These are phyloP conservation scores for Knufia petricola DNA, from an alignment of 2,329 filamentous ascomycete species.

Conservation along the genomic window DNA sequence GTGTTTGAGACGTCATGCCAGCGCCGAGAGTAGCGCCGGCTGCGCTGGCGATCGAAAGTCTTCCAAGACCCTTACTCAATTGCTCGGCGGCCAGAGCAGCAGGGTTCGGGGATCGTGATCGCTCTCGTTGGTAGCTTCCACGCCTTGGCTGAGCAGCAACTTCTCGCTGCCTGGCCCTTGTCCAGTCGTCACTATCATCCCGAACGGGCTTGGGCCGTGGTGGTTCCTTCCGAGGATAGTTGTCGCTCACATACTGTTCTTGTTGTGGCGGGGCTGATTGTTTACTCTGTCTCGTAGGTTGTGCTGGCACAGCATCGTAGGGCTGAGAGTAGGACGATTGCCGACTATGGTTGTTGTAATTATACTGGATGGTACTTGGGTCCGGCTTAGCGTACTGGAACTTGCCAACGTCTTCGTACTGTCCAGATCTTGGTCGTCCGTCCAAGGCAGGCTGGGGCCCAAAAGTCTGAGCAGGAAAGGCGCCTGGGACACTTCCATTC, in stretches of 20 bases:
- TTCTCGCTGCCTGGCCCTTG: constrained; percentile 24
- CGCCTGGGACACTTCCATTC: constrained; percentile 5
- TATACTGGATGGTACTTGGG: constrained; percentile 28
- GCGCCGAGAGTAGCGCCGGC: constrained; percentile 29
- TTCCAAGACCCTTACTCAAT: constrained; percentile 20
- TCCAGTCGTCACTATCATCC: constrained; percentile 13
- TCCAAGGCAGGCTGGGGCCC: constrained; percentile 20
- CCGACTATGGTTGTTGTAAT: constrained; percentile 23
- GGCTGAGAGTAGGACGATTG: constrained; percentile 12
- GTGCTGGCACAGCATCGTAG: constrained; percentile 13
- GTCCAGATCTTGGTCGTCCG: constrained; percentile 17
- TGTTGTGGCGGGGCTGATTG: constrained; percentile 6
- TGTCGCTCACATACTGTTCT: constrained; percentile 11
- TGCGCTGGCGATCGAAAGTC: constrained; percentile 23
- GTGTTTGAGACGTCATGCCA: constrained; percentile 25
- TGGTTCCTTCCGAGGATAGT: constrained; percentile 12
- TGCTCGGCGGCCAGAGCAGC: constrained; percentile 15
- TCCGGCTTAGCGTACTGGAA: constrained; percentile 27
- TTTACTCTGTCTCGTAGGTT: constrained; percentile 12
- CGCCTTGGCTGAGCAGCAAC: constrained; percentile 26
- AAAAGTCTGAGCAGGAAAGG: constrained; percentile 27
- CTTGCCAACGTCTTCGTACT: constrained; percentile 26
- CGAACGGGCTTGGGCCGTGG: constrained; percentile 15
- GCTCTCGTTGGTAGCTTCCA: constrained; percentile 21
- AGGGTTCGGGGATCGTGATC: constrained; percentile 18